These are phyloP conservation scores for Linnemannia exigua DNA, from an alignment of 192 early-diverging fungal genomes.

Conservation along the genomic window DNA sequence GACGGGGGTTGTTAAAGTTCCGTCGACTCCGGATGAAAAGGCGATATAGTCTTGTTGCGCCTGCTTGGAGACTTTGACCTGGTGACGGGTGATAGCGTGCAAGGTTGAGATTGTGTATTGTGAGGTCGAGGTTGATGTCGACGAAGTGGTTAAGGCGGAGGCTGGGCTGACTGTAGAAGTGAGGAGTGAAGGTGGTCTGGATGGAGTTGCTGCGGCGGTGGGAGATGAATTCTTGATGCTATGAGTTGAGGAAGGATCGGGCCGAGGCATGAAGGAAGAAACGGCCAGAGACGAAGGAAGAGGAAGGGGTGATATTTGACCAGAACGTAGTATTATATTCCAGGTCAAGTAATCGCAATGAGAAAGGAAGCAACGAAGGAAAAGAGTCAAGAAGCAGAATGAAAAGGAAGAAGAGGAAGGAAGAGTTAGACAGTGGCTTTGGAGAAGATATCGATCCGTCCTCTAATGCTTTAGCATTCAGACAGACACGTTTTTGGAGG, in stretches of 20 bases:
- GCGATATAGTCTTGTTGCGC: conserved; percentile 41
- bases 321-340: conserved; percentile 35
- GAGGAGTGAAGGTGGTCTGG: neutral
- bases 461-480: neutral
- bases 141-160: neutral
- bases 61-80: conserved; percentile 27
- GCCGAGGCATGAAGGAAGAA: conserved; percentile 52
- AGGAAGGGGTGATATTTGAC: conserved; percentile 31
- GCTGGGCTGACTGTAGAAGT: conserved; percentile 1
- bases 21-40: conserved; percentile 47
- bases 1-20: conserved; percentile 13
- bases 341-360: conserved; percentile 23
- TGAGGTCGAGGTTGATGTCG: neutral
- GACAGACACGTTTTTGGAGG: neutral
- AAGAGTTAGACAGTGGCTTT: neutral
- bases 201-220: conserved; percentile 2
- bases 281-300: neutral
- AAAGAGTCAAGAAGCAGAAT: conserved; percentile 1
- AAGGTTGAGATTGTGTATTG: conserved; percentile 10
- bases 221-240: conserved; percentile 12
- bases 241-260: conserved; percentile 17
- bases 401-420: conserved; percentile 8
- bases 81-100: conserved; percentile 46
- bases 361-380: conserved; percentile 2
- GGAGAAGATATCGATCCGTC: neutral